Percentiles rank a stretch among this genome's conserved stretches.
Evolutionary conservation across 768 basidiomycete genomes (phyloP).

Genomic region (Phanerochaete carnosa): DNA sequence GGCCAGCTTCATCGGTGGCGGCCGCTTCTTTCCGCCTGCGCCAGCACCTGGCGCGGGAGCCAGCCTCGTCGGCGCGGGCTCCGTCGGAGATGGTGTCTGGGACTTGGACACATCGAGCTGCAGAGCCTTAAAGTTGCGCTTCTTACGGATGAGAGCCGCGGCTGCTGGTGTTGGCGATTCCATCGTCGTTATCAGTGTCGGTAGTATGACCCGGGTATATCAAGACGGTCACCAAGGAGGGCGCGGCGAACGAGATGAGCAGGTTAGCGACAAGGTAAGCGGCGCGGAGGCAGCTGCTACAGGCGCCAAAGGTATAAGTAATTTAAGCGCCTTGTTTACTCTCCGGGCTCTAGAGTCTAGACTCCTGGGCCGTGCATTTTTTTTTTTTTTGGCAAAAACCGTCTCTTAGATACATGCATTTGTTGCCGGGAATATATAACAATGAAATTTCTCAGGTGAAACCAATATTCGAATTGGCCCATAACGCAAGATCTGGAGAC

Average conservation of each 20-base stretch:
- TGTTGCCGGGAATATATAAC: not conserved
- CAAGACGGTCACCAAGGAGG: not conserved
- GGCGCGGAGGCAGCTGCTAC: not conserved
- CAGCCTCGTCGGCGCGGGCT: constrained; percentile 32
- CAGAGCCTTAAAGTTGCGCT: constrained; percentile 87
- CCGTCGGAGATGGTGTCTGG: constrained; percentile 35
- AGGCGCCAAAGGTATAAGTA: not conserved
- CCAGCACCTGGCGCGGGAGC: constrained; percentile 30
- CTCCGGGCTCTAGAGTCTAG: not conserved
- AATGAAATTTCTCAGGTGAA: not conserved
- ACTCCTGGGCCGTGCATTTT: not conserved
- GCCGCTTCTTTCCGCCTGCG: constrained; percentile 61
- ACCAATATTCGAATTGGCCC: no score
- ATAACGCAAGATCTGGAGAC: no score
- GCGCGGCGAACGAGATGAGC: not conserved
- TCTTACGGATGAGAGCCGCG: constrained; percentile 67
- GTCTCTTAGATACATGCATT: not conserved
- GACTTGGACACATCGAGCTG: constrained; percentile 61
- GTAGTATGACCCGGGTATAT: not conserved
- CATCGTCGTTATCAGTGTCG: not conserved
- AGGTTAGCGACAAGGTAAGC: not conserved
- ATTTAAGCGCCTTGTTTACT: not conserved
- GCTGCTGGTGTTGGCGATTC: constrained; percentile 11
- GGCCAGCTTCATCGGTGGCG: constrained; percentile 80
- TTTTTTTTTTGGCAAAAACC: not conserved